phyloP scores from a whole-genome alignment of 352 stramenopile species.

The Phytophthora multivora region DNA sequence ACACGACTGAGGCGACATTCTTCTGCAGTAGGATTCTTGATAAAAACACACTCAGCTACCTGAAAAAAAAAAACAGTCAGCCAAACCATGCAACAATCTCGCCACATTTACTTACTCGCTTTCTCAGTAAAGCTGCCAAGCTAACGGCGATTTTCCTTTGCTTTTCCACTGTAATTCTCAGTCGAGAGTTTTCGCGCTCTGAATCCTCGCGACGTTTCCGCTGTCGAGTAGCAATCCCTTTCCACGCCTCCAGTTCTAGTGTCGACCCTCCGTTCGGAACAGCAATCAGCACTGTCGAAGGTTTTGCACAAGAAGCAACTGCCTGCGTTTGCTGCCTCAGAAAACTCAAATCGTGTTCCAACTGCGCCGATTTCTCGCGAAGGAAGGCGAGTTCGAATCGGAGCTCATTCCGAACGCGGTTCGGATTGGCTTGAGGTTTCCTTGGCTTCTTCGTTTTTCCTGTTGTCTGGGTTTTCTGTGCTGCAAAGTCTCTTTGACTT shows the following conservation, averaged over 20 bases:
- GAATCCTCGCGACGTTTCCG: slow-evolving; percentile 6
- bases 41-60: background rate
- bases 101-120: slow-evolving; percentile 6
- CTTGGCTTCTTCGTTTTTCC: background rate
- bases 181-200: slow-evolving; percentile 30
- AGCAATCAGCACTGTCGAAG: background rate
- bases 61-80: background rate
- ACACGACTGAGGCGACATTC: background rate
- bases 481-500: background rate
- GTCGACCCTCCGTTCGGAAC: background rate
- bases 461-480: background rate
- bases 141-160: slow-evolving; percentile 41
- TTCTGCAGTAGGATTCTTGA: background rate
- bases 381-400: slow-evolving; percentile 35
- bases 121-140: slow-evolving; percentile 35
- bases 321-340: slow-evolving; percentile 4
- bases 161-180: slow-evolving; percentile 37
- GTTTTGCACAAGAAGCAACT: background rate
- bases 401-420: slow-evolving; percentile 30
- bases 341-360: slow-evolving; percentile 23
- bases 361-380: slow-evolving; percentile 21
- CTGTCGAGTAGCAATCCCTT: slow-evolving; percentile 21
- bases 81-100: background rate
- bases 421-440: slow-evolving; percentile 18
- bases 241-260: slow-evolving; percentile 7